phyloP scores from a whole-genome alignment of 768 basidiomycete species.

The Leccinum sublutescens region DNA sequence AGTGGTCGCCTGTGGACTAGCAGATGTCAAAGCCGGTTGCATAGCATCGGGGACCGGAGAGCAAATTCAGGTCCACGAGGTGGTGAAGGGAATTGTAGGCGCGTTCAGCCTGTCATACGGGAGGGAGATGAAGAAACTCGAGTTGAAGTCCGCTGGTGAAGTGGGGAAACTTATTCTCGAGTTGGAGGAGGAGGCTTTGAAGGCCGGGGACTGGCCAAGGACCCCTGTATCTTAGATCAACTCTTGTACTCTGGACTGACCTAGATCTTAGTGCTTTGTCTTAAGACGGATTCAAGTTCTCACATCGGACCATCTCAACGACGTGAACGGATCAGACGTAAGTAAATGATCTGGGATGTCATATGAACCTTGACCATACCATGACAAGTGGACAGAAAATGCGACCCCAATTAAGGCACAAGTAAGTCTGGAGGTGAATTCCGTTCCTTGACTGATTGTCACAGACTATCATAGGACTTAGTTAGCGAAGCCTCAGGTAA shows the following conservation, averaged over 20 bases:
- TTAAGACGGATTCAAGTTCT: neutral
- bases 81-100: constrained; percentile 49
- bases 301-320: neutral
- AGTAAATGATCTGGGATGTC: neutral
- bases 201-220: constrained; percentile 42
- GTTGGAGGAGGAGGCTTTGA: constrained; percentile 45
- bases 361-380: neutral
- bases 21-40: constrained; percentile 75
- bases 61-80: constrained; percentile 43
- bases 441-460: neutral
- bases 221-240: constrained; percentile 10
- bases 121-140: constrained; percentile 47
- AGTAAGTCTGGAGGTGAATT: neutral
- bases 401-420: neutral
- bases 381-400: neutral
- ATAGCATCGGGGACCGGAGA: constrained; percentile 48
- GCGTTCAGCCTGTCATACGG: constrained; percentile 49
- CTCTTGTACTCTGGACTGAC: neutral
- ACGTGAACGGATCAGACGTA: neutral
- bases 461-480: neutral
- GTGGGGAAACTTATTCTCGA: constrained; percentile 46
- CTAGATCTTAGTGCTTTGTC: neutral
- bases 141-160: constrained; percentile 42
- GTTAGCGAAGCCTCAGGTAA: neutral
- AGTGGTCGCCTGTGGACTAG: constrained; percentile 89